Evolutionary conservation across 78 protist genomes (phyloP).

Genomic region (Creolimax fragrantissima): DNA sequence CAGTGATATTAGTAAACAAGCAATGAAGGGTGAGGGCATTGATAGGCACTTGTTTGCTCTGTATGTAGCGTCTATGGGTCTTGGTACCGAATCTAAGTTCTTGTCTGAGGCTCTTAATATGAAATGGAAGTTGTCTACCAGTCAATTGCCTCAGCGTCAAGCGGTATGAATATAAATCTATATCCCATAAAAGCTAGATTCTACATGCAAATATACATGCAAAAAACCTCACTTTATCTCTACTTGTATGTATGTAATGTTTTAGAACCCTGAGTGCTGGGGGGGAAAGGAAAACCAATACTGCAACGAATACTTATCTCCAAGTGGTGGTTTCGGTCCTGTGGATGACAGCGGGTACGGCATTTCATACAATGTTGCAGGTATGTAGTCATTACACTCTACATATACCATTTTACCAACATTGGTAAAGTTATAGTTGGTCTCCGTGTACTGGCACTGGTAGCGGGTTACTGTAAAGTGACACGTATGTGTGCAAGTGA

Average conservation of each 20-base stretch:
- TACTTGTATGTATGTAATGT: too few species aligned
- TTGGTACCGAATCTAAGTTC: constrained; percentile 13
- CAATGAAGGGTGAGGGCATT: background rate
- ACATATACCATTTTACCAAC: too few species aligned
- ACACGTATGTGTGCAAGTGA: too few species aligned
- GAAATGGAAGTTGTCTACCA: constrained; percentile 10
- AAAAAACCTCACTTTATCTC: too few species aligned
- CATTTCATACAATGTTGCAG: constrained; percentile 29
- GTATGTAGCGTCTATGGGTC: constrained; percentile 19
- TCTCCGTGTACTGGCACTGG: too few species aligned
- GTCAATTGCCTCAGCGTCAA: constrained; percentile 19
- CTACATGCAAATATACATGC: too few species aligned
- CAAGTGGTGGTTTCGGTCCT: constrained; percentile 55
- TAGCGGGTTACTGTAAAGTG: too few species aligned
- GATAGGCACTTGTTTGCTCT: constrained; percentile 28
- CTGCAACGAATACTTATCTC: background rate
- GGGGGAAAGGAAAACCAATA: background rate
- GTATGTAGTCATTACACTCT: background rate
- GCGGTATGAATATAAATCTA: too few species aligned
- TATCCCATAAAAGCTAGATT: too few species aligned
- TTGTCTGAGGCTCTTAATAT: background rate
- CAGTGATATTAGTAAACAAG: background rate
- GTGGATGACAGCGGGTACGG: constrained; percentile 41
- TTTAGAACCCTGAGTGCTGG: background rate
- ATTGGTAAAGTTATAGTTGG: too few species aligned